Conservation (phyloP, 1,284 basidiomycete genomes). For the Ustilago cynodontis region DNA sequence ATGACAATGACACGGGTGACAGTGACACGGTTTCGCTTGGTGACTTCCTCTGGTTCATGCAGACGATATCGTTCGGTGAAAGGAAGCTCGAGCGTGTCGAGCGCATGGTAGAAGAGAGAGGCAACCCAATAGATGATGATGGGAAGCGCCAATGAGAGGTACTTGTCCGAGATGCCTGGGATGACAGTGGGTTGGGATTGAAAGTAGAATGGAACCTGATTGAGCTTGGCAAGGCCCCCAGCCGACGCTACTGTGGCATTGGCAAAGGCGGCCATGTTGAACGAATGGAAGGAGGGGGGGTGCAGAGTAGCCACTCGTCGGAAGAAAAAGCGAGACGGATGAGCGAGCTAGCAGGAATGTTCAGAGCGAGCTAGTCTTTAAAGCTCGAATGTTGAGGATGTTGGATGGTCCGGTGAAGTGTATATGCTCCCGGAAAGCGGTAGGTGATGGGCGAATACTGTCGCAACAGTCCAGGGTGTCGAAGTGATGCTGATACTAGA, state of each 20-base stretch:
- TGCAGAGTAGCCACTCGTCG: too few species aligned
- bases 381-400: too few species aligned
- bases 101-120: conserved; percentile 82
- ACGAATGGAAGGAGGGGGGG: too few species aligned
- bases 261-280: conserved; percentile 29
- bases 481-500: not conserved
- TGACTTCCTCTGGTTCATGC: conserved; percentile 87
- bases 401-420: not conserved
- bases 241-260: conserved; percentile 37
- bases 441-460: too few species aligned
- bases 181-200: conserved; percentile 74
- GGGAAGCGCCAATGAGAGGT: conserved; percentile 81
- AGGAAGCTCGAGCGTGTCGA: conserved; percentile 79
- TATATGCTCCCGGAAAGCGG: too few species aligned
- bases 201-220: conserved; percentile 72
- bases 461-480: not conserved
- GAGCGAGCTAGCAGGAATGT: too few species aligned
- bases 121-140: conserved; percentile 88
- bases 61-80: conserved; percentile 88
- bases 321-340: too few species aligned
- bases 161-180: conserved; percentile 78
- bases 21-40: conserved; percentile 81
- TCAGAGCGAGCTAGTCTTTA: too few species aligned
- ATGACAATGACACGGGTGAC: conserved; percentile 79
- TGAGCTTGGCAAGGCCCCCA: conserved; percentile 50